Percentiles rank a stretch among this genome's conserved stretches.
phyloP scores from a whole-genome alignment of 441 rosid species.

The Populus hybrid region DNA sequence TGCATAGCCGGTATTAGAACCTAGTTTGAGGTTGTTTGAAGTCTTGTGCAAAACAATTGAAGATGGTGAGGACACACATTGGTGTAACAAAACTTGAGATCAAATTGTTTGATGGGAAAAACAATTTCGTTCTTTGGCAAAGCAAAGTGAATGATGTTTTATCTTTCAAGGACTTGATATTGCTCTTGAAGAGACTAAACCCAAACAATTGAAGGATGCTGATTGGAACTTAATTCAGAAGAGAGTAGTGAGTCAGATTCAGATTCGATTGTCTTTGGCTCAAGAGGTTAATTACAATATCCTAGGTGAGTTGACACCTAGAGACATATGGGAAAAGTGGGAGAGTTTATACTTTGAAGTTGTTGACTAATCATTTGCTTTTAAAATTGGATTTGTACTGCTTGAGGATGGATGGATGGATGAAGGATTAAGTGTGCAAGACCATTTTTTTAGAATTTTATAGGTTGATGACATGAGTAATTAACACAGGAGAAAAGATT shows the following conservation, averaged over 20 bases:
- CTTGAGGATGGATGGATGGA: background rate
- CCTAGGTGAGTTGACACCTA: background rate
- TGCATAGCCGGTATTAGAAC: background rate
- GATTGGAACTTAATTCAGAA: background rate
- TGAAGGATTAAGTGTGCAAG: background rate
- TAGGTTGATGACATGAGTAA: background rate
- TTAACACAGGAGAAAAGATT: background rate
- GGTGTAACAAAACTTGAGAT: background rate
- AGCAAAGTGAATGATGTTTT: background rate
- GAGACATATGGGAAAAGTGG: background rate
- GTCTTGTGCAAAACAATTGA: background rate
- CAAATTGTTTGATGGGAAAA: background rate
- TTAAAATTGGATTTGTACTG: background rate
- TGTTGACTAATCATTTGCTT: background rate
- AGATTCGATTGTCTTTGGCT: background rate
- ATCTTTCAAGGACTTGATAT: background rate
- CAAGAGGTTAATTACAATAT: background rate
- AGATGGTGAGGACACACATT: background rate
- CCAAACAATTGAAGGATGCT: background rate
- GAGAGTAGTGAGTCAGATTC: background rate
- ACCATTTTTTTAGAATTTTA: background rate
- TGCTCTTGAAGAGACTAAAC: background rate
- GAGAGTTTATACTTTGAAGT: background rate
- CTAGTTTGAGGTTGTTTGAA: background rate
- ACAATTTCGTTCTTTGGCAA: background rate